phyloP scores from a whole-genome alignment of 306 rosid genomes.

The Alnus glutinosa region DNA sequence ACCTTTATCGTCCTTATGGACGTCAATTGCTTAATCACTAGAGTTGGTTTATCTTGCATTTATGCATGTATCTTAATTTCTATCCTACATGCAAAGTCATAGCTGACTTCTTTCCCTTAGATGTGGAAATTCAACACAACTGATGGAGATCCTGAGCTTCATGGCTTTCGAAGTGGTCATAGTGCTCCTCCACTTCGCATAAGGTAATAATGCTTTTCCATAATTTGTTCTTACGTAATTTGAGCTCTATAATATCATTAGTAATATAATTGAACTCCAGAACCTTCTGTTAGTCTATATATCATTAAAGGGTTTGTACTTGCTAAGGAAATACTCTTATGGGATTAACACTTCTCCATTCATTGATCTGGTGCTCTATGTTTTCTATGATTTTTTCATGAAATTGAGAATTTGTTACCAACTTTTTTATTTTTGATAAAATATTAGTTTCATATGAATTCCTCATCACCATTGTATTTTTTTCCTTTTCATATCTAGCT shows the following conservation, averaged over 20 bases:
- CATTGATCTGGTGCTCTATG: not conserved
- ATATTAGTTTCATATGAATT: not conserved
- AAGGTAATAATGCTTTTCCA: constrained; percentile 54
- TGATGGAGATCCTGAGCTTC: constrained; percentile 89
- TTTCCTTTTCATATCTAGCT: not conserved
- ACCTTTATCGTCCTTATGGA: not conserved
- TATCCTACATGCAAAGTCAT: not conserved
- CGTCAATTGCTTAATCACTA: not conserved
- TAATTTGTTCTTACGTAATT: constrained; percentile 21
- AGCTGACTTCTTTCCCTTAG: constrained; percentile 35
- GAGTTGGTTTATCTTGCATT: constrained; percentile 3
- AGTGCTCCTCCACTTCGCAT: constrained; percentile 97
- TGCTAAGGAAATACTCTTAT: not conserved
- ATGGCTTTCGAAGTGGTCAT: constrained; percentile 89
- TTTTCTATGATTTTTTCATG: not conserved
- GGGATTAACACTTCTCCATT: not conserved
- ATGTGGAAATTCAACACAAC: constrained; percentile 97
- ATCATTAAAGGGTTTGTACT: not conserved
- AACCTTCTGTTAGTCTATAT: not conserved
- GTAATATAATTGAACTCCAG: not conserved
- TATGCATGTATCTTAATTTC: not conserved
- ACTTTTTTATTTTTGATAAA: not conserved
- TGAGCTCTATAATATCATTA: not conserved
- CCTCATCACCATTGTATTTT: not conserved
- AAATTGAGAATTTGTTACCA: not conserved